phyloP scores from a whole-genome alignment of 1,284 basidiomycete species.

The Rhodotorula sp. region DNA sequence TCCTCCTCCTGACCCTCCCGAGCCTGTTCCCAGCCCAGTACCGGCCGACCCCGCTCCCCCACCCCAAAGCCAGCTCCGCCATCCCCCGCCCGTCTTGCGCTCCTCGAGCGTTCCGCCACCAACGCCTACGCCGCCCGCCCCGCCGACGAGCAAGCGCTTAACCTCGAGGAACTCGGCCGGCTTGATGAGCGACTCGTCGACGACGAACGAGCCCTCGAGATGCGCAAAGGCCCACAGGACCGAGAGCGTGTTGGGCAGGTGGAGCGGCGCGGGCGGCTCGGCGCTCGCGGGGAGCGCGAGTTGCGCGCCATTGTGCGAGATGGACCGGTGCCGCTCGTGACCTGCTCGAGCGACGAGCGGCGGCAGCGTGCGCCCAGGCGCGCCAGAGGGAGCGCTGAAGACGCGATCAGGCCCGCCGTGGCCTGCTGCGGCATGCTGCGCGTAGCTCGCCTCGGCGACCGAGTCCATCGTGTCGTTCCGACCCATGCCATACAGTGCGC shows the following conservation, averaged over 20 bases:
- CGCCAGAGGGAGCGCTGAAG: not conserved
- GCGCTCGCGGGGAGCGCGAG: not conserved
- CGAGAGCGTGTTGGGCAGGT: slow-evolving; percentile 59
- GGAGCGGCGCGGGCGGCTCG: slow-evolving; percentile 1
- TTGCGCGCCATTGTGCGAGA: not conserved
- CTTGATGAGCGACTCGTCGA: slow-evolving; percentile 55
- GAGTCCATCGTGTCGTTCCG: slow-evolving; percentile 51
- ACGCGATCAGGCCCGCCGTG: slow-evolving; percentile 1
- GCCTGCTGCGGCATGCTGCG: slow-evolving; percentile 1
- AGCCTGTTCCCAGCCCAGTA: slow-evolving; percentile 57
- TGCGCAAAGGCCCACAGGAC: slow-evolving; percentile 87
- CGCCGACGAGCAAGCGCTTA: slow-evolving; percentile 49
- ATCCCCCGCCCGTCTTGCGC: slow-evolving; percentile 47
- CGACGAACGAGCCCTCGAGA: slow-evolving; percentile 66
- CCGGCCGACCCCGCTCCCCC: slow-evolving; percentile 42
- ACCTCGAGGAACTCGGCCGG: slow-evolving; percentile 52
- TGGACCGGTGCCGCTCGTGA: slow-evolving; percentile 1
- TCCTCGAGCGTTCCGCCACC: slow-evolving; percentile 59
- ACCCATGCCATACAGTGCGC: slow-evolving; percentile 47
- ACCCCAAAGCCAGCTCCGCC: slow-evolving; percentile 54
- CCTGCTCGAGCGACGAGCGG: not conserved
- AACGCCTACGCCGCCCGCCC: slow-evolving; percentile 35
- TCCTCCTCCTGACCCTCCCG: slow-evolving; percentile 58
- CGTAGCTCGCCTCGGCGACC: slow-evolving; percentile 39
- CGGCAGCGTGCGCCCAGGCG: not conserved